These are phyloP conservation scores for Aspergillus candidus DNA, from an alignment of 2,329 filamentous ascomycete genomes.

Conservation along the genomic window DNA sequence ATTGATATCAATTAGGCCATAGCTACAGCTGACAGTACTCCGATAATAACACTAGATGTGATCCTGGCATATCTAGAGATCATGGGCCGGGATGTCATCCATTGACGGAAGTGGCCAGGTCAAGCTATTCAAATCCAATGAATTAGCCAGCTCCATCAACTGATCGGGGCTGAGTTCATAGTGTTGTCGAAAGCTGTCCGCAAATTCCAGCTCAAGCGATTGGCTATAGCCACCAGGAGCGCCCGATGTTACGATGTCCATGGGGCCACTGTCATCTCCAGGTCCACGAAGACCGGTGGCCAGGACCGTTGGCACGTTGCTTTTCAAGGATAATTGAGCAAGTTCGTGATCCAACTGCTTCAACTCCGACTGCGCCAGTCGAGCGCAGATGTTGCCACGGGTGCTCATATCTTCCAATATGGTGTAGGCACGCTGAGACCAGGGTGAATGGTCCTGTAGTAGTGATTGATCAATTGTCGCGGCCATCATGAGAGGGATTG, in stretches of 20 bases:
- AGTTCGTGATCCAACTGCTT: constrained; percentile 8
- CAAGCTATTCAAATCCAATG: constrained; percentile 1
- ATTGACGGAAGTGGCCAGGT: background rate
- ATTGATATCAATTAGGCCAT: too few relatives aligned
- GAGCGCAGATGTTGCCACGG: constrained; percentile 39
- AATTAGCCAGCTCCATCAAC: constrained; percentile 1
- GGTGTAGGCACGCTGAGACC: constrained; percentile 12
- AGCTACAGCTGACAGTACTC: too few relatives aligned
- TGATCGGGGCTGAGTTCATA: background rate
- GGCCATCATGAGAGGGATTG: constrained; percentile 36
- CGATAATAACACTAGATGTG: too few relatives aligned
- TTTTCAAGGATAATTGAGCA: constrained; percentile 1
- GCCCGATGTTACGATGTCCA: too few relatives aligned
- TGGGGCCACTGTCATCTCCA: too few relatives aligned
- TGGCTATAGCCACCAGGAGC: background rate
- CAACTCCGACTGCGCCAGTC: constrained; percentile 18
- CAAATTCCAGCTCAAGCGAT: background rate
- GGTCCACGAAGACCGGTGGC: background rate
- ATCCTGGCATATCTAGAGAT: too few relatives aligned
- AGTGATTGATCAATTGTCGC: constrained; percentile 28
- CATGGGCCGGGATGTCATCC: background rate
- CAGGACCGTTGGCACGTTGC: background rate
- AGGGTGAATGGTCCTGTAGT: constrained; percentile 27
- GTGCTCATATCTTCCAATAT: constrained; percentile 39
- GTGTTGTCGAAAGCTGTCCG: background rate